Evolutionary conservation across 2,329 filamentous ascomycete genomes (phyloP).

Genomic region (Eutypella sp.): DNA sequence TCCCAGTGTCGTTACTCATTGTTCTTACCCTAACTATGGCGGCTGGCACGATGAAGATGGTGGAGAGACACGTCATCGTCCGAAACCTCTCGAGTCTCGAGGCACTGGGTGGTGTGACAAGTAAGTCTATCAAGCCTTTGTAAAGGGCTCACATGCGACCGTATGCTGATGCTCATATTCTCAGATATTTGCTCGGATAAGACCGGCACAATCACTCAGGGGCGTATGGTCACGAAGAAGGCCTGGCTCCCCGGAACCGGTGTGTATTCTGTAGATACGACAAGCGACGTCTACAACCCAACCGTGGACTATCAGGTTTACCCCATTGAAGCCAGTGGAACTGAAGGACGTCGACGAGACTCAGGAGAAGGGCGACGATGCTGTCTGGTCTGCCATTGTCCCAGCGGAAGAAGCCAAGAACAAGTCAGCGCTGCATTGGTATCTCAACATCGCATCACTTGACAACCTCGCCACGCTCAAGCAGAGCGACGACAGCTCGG

Average conservation of each 20-base stretch:
- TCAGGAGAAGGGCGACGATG: slow-evolving; percentile 19
- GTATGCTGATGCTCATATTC: too few relatives aligned
- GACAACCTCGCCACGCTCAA: slow-evolving; percentile 49
- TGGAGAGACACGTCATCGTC: slow-evolving; percentile 52
- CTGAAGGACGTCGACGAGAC: slow-evolving; percentile 24
- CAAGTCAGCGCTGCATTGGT: slow-evolving; percentile 43
- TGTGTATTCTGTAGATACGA: slow-evolving; percentile 52
- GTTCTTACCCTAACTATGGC: slow-evolving; percentile 64
- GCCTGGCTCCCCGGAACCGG: slow-evolving; percentile 55
- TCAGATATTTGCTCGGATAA: slow-evolving; percentile 51
- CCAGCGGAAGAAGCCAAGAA: too few relatives aligned
- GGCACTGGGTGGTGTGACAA: slow-evolving; percentile 58
- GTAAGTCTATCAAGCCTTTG: too few relatives aligned
- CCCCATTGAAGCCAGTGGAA: slow-evolving; percentile 30
- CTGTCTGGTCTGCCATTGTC: slow-evolving; percentile 31
- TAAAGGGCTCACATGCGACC: too few relatives aligned
- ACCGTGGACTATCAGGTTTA: slow-evolving; percentile 44
- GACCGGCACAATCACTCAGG: slow-evolving; percentile 57
- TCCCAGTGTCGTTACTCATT: slow-evolving; percentile 59
- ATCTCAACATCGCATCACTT: slow-evolving; percentile 55
- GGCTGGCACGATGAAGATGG: slow-evolving; percentile 54
- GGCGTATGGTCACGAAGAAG: slow-evolving; percentile 59
- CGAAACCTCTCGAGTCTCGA: slow-evolving; percentile 53
- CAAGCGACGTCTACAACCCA: slow-evolving; percentile 53
- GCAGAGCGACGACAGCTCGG: too few relatives aligned